Evolutionary conservation across 2,329 filamentous ascomycete species (phyloP).

Genomic region (Nemania sp.): DNA sequence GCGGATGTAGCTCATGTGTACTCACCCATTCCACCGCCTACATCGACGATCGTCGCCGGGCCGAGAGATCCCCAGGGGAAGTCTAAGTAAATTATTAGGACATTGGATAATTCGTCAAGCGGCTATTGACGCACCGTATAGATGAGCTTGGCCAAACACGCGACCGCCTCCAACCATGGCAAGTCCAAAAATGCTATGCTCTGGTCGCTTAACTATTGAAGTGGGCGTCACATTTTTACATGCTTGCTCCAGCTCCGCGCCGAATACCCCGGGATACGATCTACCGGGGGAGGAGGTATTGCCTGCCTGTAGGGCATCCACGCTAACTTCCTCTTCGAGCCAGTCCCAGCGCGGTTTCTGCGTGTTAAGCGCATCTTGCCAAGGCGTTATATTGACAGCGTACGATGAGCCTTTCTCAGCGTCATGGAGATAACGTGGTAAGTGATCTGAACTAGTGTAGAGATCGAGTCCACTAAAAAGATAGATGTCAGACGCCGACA

Average conservation of each 20-base stretch:
- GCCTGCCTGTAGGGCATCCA: constrained; percentile 19
- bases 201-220: constrained; percentile 29
- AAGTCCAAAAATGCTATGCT: constrained; percentile 39
- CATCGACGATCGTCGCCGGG: constrained; percentile 21
- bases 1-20: background rate
- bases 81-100: constrained; percentile 22
- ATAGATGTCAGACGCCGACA: background rate
- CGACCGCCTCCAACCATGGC: constrained; percentile 41
- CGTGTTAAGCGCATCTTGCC: constrained; percentile 49
- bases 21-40: constrained; percentile 4
- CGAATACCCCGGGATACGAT: constrained; percentile 47
- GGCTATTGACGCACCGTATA: constrained; percentile 28
- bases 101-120: background rate
- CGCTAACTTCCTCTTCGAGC: constrained; percentile 48
- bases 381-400: constrained; percentile 49
- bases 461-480: constrained; percentile 47
- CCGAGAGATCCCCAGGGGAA: constrained; percentile 40
- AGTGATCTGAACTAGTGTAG: constrained; percentile 51
- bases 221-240: background rate
- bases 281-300: constrained; percentile 20
- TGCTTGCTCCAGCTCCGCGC: constrained; percentile 34
- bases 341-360: constrained; percentile 52
- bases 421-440: constrained; percentile 49
- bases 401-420: constrained; percentile 49
- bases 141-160: constrained; percentile 36